These are phyloP conservation scores for Epichloe coenophiala DNA, from an alignment of 2,329 filamentous ascomycete species.

Conservation along the genomic window DNA sequence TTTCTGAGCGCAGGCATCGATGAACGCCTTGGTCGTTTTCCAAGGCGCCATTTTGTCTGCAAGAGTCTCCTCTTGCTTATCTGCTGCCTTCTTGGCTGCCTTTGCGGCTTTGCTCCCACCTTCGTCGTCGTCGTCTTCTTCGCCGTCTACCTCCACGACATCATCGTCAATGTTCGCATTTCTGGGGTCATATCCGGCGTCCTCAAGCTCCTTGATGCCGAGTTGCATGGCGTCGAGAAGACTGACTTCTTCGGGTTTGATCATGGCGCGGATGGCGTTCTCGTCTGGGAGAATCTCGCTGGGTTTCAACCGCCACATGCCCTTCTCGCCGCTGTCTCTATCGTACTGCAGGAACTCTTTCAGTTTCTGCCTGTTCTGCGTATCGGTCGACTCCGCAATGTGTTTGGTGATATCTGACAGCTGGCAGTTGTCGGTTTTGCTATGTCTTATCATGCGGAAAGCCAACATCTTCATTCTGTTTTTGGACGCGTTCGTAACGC, in stretches of 20 bases:
- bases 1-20: constrained; percentile 85
- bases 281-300: constrained; percentile 70
- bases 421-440: constrained; percentile 52
- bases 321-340: constrained; percentile 58
- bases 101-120: constrained; percentile 26
- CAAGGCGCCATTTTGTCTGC: constrained; percentile 88
- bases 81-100: constrained; percentile 27
- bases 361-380: constrained; percentile 91
- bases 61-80: constrained; percentile 53
- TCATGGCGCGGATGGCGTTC: constrained; percentile 68
- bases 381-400: constrained; percentile 83
- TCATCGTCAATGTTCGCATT: constrained; percentile 51
- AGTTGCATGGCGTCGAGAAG: constrained; percentile 94
- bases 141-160: constrained; percentile 50
- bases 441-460: constrained; percentile 74
- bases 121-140: constrained; percentile 33
- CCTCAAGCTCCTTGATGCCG: constrained; percentile 77
- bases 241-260: constrained; percentile 91
- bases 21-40: constrained; percentile 93
- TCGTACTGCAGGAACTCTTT: constrained; percentile 92
- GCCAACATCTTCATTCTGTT: constrained; percentile 94
- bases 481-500: constrained; percentile 94
- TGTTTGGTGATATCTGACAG: constrained; percentile 83
- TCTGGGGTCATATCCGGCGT: constrained; percentile 69
- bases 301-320: constrained; percentile 63